phyloP scores from a whole-genome alignment of 257 asterid genomes.

The Fraxinus quadrangulata region DNA sequence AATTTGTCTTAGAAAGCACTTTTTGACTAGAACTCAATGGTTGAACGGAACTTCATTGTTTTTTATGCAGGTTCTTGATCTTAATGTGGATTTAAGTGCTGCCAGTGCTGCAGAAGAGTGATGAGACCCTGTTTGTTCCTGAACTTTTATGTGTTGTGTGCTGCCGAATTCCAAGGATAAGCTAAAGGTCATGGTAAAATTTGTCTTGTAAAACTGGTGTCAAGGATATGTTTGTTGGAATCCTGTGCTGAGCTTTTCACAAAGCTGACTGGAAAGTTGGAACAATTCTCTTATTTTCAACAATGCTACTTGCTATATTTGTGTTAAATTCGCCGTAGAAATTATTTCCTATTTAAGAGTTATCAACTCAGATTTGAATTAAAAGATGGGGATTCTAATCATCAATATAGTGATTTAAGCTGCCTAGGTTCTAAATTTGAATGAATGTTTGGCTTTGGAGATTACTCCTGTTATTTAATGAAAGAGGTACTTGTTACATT shows the following conservation, averaged over 20 bases:
- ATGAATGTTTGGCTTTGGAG: too few species aligned
- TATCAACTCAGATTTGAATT: too few species aligned
- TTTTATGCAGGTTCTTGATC: constrained; percentile 49
- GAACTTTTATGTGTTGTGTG: constrained; percentile 22
- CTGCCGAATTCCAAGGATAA: constrained; percentile 15
- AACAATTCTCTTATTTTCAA: too few species aligned
- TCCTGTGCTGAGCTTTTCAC: not conserved
- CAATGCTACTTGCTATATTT: too few species aligned
- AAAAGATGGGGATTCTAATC: too few species aligned
- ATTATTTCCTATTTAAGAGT: too few species aligned
- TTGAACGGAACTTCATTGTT: not conserved
- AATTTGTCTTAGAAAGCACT: not conserved
- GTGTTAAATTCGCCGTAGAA: too few species aligned
- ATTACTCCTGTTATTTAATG: too few species aligned
- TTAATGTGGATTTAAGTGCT: constrained; percentile 57
- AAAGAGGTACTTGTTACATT: too few species aligned
- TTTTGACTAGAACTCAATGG: not conserved
- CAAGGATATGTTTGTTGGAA: not conserved
- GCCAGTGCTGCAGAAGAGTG: constrained; percentile 67
- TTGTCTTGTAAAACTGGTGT: constrained; percentile 29
- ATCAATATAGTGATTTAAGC: too few species aligned
- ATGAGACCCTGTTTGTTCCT: constrained; percentile 21
- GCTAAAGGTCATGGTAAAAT: constrained; percentile 12
- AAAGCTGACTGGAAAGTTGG: too few species aligned
- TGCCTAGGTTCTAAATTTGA: too few species aligned